A percentile compares a stretch with the other conserved stretches of the same genome.
These are phyloP conservation scores for Pythium guiyangense DNA, from an alignment of 352 stramenopile genomes.

Conservation along the genomic window DNA sequence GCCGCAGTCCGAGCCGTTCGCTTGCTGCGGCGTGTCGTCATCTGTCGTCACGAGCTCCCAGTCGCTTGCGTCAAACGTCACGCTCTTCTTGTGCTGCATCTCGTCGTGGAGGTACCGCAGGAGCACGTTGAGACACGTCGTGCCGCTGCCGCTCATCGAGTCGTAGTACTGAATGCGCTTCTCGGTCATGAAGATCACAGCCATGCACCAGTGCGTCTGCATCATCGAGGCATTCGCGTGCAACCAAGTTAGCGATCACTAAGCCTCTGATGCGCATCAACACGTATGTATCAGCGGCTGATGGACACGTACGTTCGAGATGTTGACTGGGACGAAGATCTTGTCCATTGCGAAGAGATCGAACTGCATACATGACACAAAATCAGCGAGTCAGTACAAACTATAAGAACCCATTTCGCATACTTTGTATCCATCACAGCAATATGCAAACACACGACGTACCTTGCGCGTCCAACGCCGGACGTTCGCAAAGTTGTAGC, in stretches of 20 bases:
- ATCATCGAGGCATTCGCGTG: background rate
- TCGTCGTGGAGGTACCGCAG: conserved; percentile 81
- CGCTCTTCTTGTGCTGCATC: conserved; percentile 81
- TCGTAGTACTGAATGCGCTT: conserved; percentile 90
- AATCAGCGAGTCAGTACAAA: background rate
- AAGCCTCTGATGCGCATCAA: background rate
- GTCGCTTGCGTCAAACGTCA: conserved; percentile 46
- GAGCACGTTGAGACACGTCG: conserved; percentile 65
- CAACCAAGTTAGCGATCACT: background rate
- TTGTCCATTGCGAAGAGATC: conserved; percentile 91
- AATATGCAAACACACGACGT: background rate
- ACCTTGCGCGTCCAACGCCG: conserved; percentile 83
- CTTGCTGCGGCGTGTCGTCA: conserved; percentile 63
- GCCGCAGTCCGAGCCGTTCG: conserved; percentile 82
- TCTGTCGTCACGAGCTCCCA: conserved; percentile 66
- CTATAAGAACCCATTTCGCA: background rate
- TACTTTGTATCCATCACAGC: background rate
- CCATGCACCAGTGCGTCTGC: conserved; percentile 85
- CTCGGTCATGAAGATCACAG: conserved; percentile 83
- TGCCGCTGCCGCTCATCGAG: conserved; percentile 74
- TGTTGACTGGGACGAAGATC: conserved; percentile 82
- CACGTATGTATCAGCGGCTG: no score
- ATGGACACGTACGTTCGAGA: conserved; percentile 62
- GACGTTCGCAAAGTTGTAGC: conserved; percentile 84
- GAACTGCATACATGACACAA: conserved; percentile 28